A percentile compares a stretch with the other conserved stretches of the same genome.
Conservation (phyloP, 2,329 filamentous ascomycete genomes). For the Exophiala phaeomuriformis region DNA sequence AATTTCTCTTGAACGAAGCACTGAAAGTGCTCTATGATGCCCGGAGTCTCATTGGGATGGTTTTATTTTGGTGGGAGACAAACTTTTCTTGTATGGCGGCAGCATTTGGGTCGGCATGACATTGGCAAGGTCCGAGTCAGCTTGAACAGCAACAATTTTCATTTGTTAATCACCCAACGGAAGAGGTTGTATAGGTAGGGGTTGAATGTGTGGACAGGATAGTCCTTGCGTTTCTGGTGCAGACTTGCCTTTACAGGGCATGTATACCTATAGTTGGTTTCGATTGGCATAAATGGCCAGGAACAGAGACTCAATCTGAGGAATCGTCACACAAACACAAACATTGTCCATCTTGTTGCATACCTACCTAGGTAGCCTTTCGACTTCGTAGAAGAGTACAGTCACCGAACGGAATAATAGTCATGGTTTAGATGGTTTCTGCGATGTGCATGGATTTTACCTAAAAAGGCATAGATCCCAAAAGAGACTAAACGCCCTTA, state of each 20-base stretch:
- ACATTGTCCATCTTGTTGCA: not conserved
- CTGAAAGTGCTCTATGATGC: not conserved
- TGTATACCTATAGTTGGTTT: not conserved
- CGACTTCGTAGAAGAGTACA: too few relatives aligned
- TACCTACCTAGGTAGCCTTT: too few relatives aligned
- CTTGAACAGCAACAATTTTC: conserved; percentile 22
- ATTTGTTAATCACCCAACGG: conserved; percentile 21
- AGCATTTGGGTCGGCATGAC: conserved; percentile 16
- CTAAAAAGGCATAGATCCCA: too few relatives aligned
- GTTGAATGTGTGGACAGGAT: conserved; percentile 21
- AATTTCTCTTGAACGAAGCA: conserved; percentile 8
- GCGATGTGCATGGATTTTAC: too few relatives aligned
- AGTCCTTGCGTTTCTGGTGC: not conserved
- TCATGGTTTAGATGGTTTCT: too few relatives aligned
- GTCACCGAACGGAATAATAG: too few relatives aligned
- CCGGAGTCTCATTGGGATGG: conserved; percentile 11
- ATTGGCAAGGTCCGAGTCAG: conserved; percentile 12
- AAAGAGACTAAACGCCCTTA: too few relatives aligned
- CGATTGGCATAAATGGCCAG: not conserved
- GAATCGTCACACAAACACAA: not conserved
- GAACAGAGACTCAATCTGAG: not conserved
- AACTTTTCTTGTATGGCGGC: conserved; percentile 15
- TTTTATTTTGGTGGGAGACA: conserved; percentile 1
- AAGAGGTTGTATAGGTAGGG: conserved; percentile 24
- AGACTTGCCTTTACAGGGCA: not conserved